These are phyloP conservation scores for Dryas alaskensis DNA, from an alignment of 306 rosid species.

Conservation along the genomic window DNA sequence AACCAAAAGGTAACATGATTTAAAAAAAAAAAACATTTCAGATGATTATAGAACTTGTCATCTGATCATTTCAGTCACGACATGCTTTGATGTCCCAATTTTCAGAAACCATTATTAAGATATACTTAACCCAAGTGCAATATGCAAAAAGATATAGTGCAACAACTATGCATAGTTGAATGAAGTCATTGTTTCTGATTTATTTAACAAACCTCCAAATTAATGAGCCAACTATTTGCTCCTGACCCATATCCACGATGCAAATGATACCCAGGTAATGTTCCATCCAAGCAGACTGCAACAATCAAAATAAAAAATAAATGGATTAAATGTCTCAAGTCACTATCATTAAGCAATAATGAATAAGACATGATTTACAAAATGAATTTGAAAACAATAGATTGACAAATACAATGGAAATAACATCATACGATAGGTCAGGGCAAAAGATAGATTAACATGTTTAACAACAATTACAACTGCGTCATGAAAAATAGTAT, in stretches of 20 bases:
- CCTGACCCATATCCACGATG: conserved; percentile 89
- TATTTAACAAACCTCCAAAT: conserved; percentile 76
- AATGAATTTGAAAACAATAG: background rate
- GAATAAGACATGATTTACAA: conserved; percentile 11
- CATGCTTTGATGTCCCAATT: background rate
- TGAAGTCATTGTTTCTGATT: background rate
- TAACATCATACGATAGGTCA: background rate
- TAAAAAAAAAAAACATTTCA: background rate
- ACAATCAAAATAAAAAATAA: conserved; percentile 7
- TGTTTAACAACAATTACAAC: background rate
- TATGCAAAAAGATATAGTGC: background rate
- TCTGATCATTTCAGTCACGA: background rate
- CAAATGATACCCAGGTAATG: conserved; percentile 85
- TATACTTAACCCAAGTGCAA: background rate
- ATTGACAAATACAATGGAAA: background rate
- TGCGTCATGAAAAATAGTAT: background rate
- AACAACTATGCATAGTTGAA: background rate
- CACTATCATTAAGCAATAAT: background rate
- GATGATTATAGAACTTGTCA: conserved; percentile 1
- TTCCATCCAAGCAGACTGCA: conserved; percentile 93
- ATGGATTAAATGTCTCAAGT: conserved; percentile 4
- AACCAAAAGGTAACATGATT: background rate
- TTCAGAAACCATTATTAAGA: background rate
- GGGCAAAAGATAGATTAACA: background rate
- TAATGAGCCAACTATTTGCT: conserved; percentile 81